A percentile compares a stretch with the other conserved stretches of the same genome.
These are phyloP conservation scores for Westerdykella aurantiaca DNA, from an alignment of 2,329 filamentous ascomycete species.

Conservation along the genomic window DNA sequence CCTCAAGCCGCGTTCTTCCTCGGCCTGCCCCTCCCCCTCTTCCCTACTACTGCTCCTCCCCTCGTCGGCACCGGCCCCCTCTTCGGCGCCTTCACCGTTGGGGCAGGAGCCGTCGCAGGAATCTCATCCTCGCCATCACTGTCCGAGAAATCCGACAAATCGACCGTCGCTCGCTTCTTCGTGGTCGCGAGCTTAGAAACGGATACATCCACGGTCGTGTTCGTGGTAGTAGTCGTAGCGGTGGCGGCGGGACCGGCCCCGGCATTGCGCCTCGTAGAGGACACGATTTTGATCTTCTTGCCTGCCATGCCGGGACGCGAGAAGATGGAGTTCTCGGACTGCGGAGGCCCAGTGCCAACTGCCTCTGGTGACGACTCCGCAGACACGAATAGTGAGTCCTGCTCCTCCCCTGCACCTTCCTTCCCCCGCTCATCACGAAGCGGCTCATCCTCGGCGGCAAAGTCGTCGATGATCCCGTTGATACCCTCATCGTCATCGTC, in stretches of 20 bases:
- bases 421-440: slow-evolving; percentile 4
- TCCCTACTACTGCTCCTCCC: slow-evolving; percentile 13
- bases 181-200: not conserved
- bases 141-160: slow-evolving; percentile 17
- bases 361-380: slow-evolving; percentile 1
- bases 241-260: slow-evolving; percentile 1
- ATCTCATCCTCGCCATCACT: slow-evolving; percentile 30
- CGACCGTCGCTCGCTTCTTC: slow-evolving; percentile 12
- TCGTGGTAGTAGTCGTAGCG: slow-evolving; percentile 8
- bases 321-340: slow-evolving; percentile 24
- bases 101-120: slow-evolving; percentile 25
- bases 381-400: not conserved
- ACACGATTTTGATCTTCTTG: slow-evolving; percentile 35
- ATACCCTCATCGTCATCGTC: slow-evolving; percentile 19
- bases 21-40: slow-evolving; percentile 19
- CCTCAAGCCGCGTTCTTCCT: slow-evolving; percentile 11
- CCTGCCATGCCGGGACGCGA: slow-evolving; percentile 22
- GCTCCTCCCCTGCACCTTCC: not conserved
- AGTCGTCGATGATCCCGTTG: slow-evolving; percentile 23
- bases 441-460: slow-evolving; percentile 18
- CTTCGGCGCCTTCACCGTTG: slow-evolving; percentile 9
- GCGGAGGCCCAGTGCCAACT: slow-evolving; percentile 11
- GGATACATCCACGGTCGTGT: slow-evolving; percentile 11
- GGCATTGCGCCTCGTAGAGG: slow-evolving; percentile 12
- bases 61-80: slow-evolving; percentile 16